Base-by-base conservation (phyloP, 768 basidiomycete genomes). In the Suillus alpinus region DNA sequence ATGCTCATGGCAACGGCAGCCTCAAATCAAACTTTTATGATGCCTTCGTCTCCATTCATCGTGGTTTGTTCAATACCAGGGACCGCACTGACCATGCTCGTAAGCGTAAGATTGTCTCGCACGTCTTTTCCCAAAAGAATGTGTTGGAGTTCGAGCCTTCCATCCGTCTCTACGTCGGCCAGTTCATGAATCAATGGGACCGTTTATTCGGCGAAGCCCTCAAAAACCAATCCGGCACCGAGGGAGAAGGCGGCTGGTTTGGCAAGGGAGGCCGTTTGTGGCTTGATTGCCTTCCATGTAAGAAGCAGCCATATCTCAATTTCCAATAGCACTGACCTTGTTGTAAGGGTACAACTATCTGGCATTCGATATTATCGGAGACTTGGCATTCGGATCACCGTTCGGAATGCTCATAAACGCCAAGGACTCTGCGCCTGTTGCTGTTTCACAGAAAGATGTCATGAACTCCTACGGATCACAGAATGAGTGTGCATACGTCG, bases 71-170 rank as follows among this genome's bases (percentile, higher is more conserved):
- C 82, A 91, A 88, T 72, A 90, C 89, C 18, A 85, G 92, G 49
- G 84, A 89, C 68, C 85, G 92, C 36, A 69, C 74, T 6, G 90
- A 93, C 60, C 94, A 96, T 70, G 81, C 91, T 6, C 86, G 94
- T 46, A 96, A 95, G 76, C 87, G 93, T 77, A 96, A 96, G 77
- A 91, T 97, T 62, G 84, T 96, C 50, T 88, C 91, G 0, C 86
- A 91, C 69, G 88, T 92, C 67, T 92, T 92, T 75, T 87, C 88
- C 1, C 88, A 90, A 69, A 94, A 94, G 77, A 91, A 75, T 58
- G 92, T 96, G 4, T 71, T 91, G 61, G 90, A 92, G 66, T 95
- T 96, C 62, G 92, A 95, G 71, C 90, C 91, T 0, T 84, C 92
- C 62, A 83, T 94, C 58, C 77, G 83, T 4, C 67, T 77, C 1